phyloP scores from a whole-genome alignment of 75 land plant genomes.

The Gnetum montanum region DNA sequence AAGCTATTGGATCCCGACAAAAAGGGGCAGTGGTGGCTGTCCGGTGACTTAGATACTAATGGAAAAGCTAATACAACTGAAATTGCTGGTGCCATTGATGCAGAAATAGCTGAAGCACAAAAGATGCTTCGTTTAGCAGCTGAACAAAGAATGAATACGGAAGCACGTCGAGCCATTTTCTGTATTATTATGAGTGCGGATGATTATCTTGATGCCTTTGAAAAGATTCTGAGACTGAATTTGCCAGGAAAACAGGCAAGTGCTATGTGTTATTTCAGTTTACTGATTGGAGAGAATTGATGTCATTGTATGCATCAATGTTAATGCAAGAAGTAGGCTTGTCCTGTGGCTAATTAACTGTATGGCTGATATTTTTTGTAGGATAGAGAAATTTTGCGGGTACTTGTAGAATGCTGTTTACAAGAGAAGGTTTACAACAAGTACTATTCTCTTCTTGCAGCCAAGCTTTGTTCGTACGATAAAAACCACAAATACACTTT shows the following conservation, averaged over 20 bases:
- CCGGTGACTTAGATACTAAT: conserved; percentile 24
- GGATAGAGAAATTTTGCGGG: conserved; percentile 95
- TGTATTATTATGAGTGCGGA: conserved; percentile 94
- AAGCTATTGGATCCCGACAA: conserved; percentile 84
- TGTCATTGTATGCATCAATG: too few relatives aligned
- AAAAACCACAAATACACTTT: conserved; percentile 93
- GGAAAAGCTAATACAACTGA: conserved; percentile 22
- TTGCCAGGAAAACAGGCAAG: conserved; percentile 87
- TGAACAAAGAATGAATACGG: conserved; percentile 93
- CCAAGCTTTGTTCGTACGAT: conserved; percentile 81
- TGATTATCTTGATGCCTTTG: conserved; percentile 90
- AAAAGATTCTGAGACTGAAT: conserved; percentile 84
- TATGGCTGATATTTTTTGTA: too few relatives aligned
- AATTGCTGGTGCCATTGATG: conserved; percentile 43
- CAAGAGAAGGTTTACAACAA: conserved; percentile 85
- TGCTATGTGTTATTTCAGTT: background rate
- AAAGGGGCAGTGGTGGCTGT: conserved; percentile 99
- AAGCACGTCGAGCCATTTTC: conserved; percentile 74
- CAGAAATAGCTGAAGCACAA: conserved; percentile 67
- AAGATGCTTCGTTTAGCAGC: conserved; percentile 90
- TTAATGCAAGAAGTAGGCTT: too few relatives aligned
- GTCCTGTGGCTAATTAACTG: too few relatives aligned
- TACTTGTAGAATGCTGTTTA: conserved; percentile 86
- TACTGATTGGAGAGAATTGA: background rate
- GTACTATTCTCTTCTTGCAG: conserved; percentile 75